Conservation (phyloP, 306 rosid species). For the Begonia masoniana region DNA sequence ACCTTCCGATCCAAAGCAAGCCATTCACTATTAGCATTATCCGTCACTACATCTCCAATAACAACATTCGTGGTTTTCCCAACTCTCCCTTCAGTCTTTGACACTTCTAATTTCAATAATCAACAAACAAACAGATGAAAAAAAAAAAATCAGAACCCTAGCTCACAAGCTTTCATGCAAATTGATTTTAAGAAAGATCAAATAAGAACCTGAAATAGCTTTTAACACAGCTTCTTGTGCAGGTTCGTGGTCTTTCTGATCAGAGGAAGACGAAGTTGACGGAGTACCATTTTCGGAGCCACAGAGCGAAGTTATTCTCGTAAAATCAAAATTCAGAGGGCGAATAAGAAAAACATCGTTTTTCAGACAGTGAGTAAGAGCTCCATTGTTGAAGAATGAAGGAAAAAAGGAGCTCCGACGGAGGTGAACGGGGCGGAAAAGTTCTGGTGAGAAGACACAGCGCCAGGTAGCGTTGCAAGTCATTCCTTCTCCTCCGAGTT, state of each 20-base stretch:
- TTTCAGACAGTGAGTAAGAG: constrained; percentile 9
- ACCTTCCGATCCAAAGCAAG: constrained; percentile 90
- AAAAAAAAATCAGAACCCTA: neutral
- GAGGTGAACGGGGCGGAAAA: constrained; percentile 35
- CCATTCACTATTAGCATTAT: constrained; percentile 85
- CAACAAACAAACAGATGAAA: neutral
- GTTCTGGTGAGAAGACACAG: constrained; percentile 25
- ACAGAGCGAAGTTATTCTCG: constrained; percentile 18
- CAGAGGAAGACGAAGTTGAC: constrained; percentile 17
- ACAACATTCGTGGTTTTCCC: constrained; percentile 95
- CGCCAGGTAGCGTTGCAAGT: no score
- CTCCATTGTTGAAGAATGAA: neutral
- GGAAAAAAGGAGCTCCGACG: constrained; percentile 10
- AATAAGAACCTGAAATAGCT: constrained; percentile 72
- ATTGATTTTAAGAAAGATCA: neutral
- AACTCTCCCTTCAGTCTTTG: constrained; percentile 92
- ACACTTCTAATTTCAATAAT: constrained; percentile 48
- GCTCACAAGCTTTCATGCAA: no score
- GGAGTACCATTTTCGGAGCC: constrained; percentile 42
- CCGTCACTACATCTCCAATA: constrained; percentile 85
- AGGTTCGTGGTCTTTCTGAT: constrained; percentile 74
- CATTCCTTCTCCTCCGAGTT: no score
- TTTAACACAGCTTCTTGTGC: constrained; percentile 89
- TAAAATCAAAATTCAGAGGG: constrained; percentile 27
- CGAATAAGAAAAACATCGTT: constrained; percentile 12